Evolutionary conservation across 1,284 basidiomycete genomes (phyloP), one percentile per base, ranked within the genome.

Genomic region (Ganoderma lingzhi): DNA sequence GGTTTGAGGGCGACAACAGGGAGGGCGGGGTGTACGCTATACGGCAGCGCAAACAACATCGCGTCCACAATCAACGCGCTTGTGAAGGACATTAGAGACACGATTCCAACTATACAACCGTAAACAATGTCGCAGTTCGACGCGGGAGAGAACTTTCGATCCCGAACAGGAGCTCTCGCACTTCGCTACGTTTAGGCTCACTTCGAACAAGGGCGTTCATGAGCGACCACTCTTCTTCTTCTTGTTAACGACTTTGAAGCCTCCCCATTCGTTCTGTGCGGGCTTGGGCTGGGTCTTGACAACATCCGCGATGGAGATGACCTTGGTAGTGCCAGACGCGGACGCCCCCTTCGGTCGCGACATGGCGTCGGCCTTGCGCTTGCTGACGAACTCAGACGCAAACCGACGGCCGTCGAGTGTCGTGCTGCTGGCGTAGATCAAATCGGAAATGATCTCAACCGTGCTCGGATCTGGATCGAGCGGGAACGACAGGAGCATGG

Each of bases 391-490:
- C 76, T 99, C 96, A 6, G 92, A 85, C 1, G 96, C 96, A 77
- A 99, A 99, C 39, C 97, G 89, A 65, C 97, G 88, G 0, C 98
- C 98, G 77, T 99, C 96, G 53, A 99, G 87, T 1, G 95, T 99
- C 32, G 95, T 94, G 76, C 94, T 96, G 76, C 94, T 96, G 51
- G 95, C 93, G 78, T 99, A 99, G 67, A 99, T 95, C 56, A 92
- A 85, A 78, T 98, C 96, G 28, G 93, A 93, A 72, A 98, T 97
- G 78, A 97, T 92, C 81, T 98, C 96, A 51, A 92, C 82, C 1
- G 93, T 93, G 4, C 90, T 87, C 51, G 89, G 82, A 73, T 96
- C 94, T 14, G 95, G 93, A 75, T 98, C 96, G 58, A 97, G 81
- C 8, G 96, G 94, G 85, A 98, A 97, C 1, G 93, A 90, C 35